These are phyloP conservation scores for Lentinula detonsa DNA, from an alignment of 768 basidiomycete genomes.

Conservation along the genomic window DNA sequence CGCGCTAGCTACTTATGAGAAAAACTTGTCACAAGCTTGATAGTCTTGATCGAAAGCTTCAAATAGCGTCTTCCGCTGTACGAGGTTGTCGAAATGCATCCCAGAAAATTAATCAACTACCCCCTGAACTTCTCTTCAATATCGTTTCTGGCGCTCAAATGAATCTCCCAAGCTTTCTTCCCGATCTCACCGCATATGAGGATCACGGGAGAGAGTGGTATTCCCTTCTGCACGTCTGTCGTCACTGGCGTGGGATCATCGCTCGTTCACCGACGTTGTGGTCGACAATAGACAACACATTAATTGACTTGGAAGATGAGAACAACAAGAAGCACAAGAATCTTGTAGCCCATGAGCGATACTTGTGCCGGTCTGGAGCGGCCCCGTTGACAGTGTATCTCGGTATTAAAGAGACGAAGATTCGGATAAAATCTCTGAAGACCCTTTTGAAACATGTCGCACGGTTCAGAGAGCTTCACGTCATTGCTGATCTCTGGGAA, in stretches of 20 bases:
- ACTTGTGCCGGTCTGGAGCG: constrained; percentile 3
- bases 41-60: constrained; percentile 1
- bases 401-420: not conserved
- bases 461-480: constrained; percentile 1
- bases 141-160: constrained; percentile 6
- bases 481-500: constrained; percentile 3
- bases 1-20: not conserved
- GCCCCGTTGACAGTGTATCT: constrained; percentile 3
- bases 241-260: constrained; percentile 6
- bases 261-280: constrained; percentile 5
- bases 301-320: not conserved
- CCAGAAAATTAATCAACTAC: constrained; percentile 9
- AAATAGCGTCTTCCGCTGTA: constrained; percentile 3
- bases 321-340: not conserved
- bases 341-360: not conserved
- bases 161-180: constrained; percentile 6
- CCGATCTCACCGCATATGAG: not conserved
- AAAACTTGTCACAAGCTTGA: not conserved
- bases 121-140: constrained; percentile 9
- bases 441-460: not conserved
- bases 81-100: constrained; percentile 9
- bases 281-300: constrained; percentile 3
- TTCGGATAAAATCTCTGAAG: not conserved
- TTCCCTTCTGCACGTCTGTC: constrained; percentile 5
- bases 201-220: constrained; percentile 1